A percentile compares a stretch with the other conserved stretches of the same genome.
phyloP scores from a whole-genome alignment of 495 filamentous ascomycete genomes.

The Aeminium ludgeri region DNA sequence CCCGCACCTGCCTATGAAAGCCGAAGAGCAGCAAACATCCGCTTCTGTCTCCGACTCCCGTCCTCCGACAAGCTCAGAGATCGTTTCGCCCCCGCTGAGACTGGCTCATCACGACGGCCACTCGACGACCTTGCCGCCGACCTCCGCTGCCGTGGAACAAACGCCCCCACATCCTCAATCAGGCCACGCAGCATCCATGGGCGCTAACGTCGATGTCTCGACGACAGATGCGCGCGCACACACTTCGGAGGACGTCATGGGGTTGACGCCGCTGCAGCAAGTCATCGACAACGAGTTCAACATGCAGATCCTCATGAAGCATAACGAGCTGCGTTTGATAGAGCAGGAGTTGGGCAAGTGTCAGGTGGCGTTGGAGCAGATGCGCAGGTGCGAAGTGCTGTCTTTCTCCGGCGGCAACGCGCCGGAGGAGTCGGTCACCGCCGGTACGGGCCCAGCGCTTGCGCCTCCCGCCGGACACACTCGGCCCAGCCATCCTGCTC shows the following conservation, averaged over 20 bases:
- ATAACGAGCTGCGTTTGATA: conserved; percentile 82
- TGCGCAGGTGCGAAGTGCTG: conserved; percentile 77
- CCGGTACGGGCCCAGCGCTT: conserved; percentile 53
- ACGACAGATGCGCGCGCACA: conserved; percentile 1
- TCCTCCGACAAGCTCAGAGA: too few relatives aligned
- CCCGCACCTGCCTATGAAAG: too few relatives aligned
- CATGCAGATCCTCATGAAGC: conserved; percentile 83
- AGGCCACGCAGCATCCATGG: too few relatives aligned
- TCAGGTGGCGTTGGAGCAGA: conserved; percentile 84
- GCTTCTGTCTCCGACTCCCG: too few relatives aligned
- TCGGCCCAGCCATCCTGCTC: conserved; percentile 50
- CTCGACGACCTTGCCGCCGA: too few relatives aligned
- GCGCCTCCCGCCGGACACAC: conserved; percentile 38
- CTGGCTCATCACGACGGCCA: too few relatives aligned
- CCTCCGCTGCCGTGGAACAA: too few relatives aligned
- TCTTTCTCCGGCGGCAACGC: conserved; percentile 58
- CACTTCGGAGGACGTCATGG: conserved; percentile 10
- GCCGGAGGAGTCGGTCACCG: conserved; percentile 46
- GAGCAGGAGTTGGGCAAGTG: conserved; percentile 95
- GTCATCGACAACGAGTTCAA: conserved; percentile 72
- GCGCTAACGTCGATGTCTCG: conserved; percentile 5
- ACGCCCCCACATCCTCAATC: too few relatives aligned
- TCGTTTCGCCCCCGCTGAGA: too few relatives aligned
- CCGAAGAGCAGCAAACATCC: too few relatives aligned
- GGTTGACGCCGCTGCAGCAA: conserved; percentile 36